A percentile compares a stretch with the other conserved stretches of the same genome.
phyloP scores from a whole-genome alignment of 2,329 filamentous ascomycete genomes.

The Colletotrichum caudatum region DNA sequence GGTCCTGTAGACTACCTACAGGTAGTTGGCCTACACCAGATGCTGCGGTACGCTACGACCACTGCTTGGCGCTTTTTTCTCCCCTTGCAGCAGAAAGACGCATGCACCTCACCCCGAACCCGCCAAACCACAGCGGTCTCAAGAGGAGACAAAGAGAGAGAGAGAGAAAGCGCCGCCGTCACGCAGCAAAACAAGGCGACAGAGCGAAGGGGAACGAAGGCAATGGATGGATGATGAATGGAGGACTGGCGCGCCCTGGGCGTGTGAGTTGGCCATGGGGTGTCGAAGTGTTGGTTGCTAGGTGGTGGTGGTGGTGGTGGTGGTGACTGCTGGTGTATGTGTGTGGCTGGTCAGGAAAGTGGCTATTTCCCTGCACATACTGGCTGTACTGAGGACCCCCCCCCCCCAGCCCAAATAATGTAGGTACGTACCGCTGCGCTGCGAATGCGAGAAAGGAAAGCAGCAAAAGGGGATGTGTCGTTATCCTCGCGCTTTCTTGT shows the following conservation, averaged over 20 bases:
- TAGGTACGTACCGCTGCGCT: background rate
- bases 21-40: background rate
- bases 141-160: constrained; percentile 5
- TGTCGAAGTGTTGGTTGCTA: constrained; percentile 22
- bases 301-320: constrained; percentile 31
- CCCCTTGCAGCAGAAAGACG: constrained; percentile 2
- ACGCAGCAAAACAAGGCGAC: background rate
- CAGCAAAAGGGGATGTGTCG: background rate
- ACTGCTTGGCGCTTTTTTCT: constrained; percentile 5
- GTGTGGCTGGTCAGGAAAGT: constrained; percentile 16
- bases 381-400: constrained; percentile 12
- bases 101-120: constrained; percentile 5
- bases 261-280: constrained; percentile 15
- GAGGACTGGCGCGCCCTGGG: constrained; percentile 20
- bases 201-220: constrained; percentile 10
- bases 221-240: background rate
- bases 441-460: background rate
- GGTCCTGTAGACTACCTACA: background rate
- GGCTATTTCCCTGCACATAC: constrained; percentile 20
- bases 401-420: too few species aligned
- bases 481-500: background rate
- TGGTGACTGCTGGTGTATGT: constrained; percentile 2
- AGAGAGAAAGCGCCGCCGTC: constrained; percentile 9
- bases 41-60: background rate
- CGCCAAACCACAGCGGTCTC: constrained; percentile 16